These are phyloP conservation scores for Eremothecium gossypii DNA, from an alignment of 1,139 yeast species.

Conservation along the genomic window DNA sequence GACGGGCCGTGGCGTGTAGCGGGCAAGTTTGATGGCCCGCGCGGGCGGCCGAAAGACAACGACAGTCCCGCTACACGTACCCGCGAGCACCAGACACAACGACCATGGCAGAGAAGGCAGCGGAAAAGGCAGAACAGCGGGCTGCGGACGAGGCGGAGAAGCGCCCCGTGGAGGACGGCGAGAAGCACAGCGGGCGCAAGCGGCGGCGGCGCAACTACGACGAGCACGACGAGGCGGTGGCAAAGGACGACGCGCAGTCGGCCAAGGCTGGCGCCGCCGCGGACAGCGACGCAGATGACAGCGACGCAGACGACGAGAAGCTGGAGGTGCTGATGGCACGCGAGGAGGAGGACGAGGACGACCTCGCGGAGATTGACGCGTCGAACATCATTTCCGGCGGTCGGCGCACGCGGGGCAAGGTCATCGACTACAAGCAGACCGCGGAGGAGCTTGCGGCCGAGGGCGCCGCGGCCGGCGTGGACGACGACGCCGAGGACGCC, in stretches of 20 bases:
- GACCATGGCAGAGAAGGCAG: conserved; percentile 1
- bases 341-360: conserved; percentile 68
- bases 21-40: too few species aligned
- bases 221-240: conserved; percentile 38
- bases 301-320: conserved; percentile 49
- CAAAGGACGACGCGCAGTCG: conserved; percentile 29
- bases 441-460: conserved; percentile 57
- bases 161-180: conserved; percentile 13
- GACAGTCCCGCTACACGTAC: too few species aligned
- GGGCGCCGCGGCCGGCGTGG: conserved; percentile 27
- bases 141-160: conserved; percentile 11
- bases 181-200: conserved; percentile 21
- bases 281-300: conserved; percentile 34
- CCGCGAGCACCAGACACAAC: background rate
- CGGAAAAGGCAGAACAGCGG: conserved; percentile 8
- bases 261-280: conserved; percentile 36
- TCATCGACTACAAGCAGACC: conserved; percentile 80
- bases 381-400: conserved; percentile 77
- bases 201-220: conserved; percentile 45
- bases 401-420: conserved; percentile 85
- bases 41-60: too few species aligned
- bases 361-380: conserved; percentile 72
- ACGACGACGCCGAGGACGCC: conserved; percentile 32
- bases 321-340: conserved; percentile 36
- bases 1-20: too few species aligned